Percentiles rank a stretch among this genome's conserved stretches.
phyloP scores from a whole-genome alignment of 2,329 filamentous ascomycete species.

The Stagonosporopsis rhizophila region DNA sequence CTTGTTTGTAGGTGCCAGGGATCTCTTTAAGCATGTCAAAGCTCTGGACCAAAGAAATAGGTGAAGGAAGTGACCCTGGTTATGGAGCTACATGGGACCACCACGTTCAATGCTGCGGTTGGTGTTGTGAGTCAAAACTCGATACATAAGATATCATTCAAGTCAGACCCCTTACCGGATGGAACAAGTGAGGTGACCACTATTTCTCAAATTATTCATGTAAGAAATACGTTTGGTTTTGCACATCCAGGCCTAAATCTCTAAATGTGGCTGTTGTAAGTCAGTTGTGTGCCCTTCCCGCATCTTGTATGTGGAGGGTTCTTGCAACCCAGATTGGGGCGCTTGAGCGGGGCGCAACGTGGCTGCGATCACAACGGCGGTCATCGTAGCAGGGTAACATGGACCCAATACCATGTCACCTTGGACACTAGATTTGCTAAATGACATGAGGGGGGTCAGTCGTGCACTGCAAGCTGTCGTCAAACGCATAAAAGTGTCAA shows the following conservation, averaged over 20 bases:
- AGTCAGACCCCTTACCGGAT: neutral
- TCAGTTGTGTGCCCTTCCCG: neutral
- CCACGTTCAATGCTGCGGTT: conserved; percentile 21
- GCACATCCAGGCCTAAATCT: neutral
- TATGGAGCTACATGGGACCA: conserved; percentile 5
- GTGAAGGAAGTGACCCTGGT: conserved; percentile 1
- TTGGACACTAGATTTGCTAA: neutral
- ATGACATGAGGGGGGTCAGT: neutral
- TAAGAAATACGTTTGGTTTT: no score
- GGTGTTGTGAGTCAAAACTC: neutral
- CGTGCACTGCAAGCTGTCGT: neutral
- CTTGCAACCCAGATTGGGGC: neutral
- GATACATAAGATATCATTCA: neutral
- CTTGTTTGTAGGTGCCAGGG: neutral
- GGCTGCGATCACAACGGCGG: conserved; percentile 20
- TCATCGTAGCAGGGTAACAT: conserved; percentile 16
- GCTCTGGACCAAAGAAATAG: conserved; percentile 1
- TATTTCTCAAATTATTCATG: no score
- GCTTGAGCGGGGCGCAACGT: no score
- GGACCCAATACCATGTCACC: neutral
- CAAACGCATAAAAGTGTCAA: neutral
- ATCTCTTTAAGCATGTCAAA: neutral
- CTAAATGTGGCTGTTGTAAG: no score
- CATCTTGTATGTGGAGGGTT: neutral
- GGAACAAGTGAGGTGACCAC: neutral